phyloP scores from a whole-genome alignment of 495 filamentous ascomycete species.

The Terfezia claveryi region DNA sequence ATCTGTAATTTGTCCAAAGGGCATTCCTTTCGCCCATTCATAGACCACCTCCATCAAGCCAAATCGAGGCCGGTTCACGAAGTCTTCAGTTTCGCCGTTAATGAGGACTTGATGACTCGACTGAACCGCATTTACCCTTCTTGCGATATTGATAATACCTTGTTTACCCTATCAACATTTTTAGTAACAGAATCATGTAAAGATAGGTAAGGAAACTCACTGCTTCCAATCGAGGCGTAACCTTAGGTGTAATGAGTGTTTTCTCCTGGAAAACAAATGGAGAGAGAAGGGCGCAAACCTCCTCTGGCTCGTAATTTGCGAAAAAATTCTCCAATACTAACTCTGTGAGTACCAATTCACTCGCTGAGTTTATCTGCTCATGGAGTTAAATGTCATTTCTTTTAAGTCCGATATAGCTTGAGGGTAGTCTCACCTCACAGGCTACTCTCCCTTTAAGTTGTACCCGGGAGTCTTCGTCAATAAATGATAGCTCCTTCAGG shows the following conservation, averaged over 20 bases:
- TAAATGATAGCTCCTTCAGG: conserved; percentile 70
- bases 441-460: conserved; percentile 95
- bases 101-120: conserved; percentile 76
- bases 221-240: conserved; percentile 59
- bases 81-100: conserved; percentile 70
- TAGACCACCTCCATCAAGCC: conserved; percentile 94
- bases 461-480: conserved; percentile 63
- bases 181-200: background rate
- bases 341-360: conserved; percentile 93
- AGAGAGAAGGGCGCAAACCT: conserved; percentile 84
- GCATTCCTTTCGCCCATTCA: conserved; percentile 94
- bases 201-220: background rate
- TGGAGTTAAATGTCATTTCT: background rate
- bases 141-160: conserved; percentile 67
- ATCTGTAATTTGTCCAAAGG: conserved; percentile 92
- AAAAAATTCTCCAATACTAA: conserved; percentile 90
- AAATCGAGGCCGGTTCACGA: conserved; percentile 65
- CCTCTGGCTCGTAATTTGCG: conserved; percentile 83
- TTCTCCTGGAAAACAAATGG: conserved; percentile 98
- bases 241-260: conserved; percentile 60
- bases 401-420: background rate
- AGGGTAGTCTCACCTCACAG: conserved; percentile 40
- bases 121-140: conserved; percentile 76
- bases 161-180: conserved; percentile 36
- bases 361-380: conserved; percentile 65